phyloP scores from a whole-genome alignment of 805 yeast genomes.

The Pichia occidentalis region DNA sequence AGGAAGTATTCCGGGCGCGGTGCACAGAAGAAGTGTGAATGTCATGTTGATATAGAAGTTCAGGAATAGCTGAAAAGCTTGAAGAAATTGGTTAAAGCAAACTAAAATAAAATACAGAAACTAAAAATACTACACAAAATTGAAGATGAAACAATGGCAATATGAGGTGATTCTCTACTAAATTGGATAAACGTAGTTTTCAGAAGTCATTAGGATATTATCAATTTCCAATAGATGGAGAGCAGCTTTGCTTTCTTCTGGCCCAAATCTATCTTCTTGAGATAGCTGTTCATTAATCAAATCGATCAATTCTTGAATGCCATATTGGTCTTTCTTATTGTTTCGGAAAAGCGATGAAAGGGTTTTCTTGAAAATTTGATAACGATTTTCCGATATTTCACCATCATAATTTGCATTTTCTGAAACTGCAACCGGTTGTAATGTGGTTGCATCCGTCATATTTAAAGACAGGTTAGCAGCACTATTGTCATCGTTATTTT shows the following conservation, averaged over 20 bases:
- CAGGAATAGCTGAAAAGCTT: background rate
- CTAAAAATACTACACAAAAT: background rate
- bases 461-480: slow-evolving; percentile 3
- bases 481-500: background rate
- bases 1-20: too few relatives aligned
- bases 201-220: slow-evolving; percentile 43
- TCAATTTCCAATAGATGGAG: slow-evolving; percentile 36
- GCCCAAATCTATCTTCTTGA: slow-evolving; percentile 42
- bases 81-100: background rate
- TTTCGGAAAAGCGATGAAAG: slow-evolving; percentile 38
- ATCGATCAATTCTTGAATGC: slow-evolving; percentile 20
- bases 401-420: slow-evolving; percentile 22
- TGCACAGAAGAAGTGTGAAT: too few relatives aligned
- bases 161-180: slow-evolving; percentile 9
- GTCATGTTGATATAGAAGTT: too few relatives aligned
- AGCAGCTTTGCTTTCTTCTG: slow-evolving; percentile 40
- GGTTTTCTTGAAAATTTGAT: slow-evolving; percentile 38
- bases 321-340: slow-evolving; percentile 34
- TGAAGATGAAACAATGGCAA: background rate
- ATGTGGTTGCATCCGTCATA: slow-evolving; percentile 13
- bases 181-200: slow-evolving; percentile 42
- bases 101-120: slow-evolving; percentile 2
- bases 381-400: slow-evolving; percentile 44
- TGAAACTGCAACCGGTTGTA: slow-evolving; percentile 16
- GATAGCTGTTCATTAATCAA: slow-evolving; percentile 25